These are phyloP conservation scores for Trametes polyzona DNA, from an alignment of 1,284 basidiomycete genomes.

Conservation along the genomic window DNA sequence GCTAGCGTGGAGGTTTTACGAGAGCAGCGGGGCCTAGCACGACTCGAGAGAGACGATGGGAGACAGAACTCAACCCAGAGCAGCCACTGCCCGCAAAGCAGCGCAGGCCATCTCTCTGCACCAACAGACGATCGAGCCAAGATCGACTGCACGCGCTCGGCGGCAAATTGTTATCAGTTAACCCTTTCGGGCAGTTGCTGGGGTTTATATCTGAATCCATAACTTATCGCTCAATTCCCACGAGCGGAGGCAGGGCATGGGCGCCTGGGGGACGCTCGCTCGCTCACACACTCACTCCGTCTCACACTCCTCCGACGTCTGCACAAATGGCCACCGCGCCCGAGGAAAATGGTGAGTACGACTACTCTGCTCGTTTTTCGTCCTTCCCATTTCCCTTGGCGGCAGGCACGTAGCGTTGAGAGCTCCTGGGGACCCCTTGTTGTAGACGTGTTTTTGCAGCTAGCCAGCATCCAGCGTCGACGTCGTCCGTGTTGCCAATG, in stretches of 20 bases:
- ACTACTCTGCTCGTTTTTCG: constrained; percentile 9
- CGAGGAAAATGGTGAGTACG: constrained; percentile 29
- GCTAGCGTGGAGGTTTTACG: constrained; percentile 3
- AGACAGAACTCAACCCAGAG: constrained; percentile 14
- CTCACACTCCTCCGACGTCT: neutral
- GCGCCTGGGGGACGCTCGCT: neutral
- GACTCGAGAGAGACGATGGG: neutral
- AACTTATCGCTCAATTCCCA: constrained; percentile 3
- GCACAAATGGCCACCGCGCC: constrained; percentile 26
- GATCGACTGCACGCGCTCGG: neutral
- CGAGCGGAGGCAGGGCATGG: neutral
- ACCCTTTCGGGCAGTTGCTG: neutral
- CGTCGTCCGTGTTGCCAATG: neutral
- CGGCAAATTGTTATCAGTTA: constrained; percentile 24
- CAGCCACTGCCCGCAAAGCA: neutral
- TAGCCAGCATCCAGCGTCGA: neutral
- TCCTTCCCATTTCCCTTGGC: constrained; percentile 30
- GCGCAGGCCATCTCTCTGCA: neutral
- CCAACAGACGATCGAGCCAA: neutral
- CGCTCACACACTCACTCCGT: neutral
- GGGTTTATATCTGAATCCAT: neutral
- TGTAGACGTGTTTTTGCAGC: constrained; percentile 18
- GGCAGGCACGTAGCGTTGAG: constrained; percentile 25
- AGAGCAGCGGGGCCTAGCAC: constrained; percentile 4
- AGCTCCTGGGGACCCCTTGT: constrained; percentile 2